Conservation (phyloP, 768 basidiomycete species). For the Leccinum obscurum region DNA sequence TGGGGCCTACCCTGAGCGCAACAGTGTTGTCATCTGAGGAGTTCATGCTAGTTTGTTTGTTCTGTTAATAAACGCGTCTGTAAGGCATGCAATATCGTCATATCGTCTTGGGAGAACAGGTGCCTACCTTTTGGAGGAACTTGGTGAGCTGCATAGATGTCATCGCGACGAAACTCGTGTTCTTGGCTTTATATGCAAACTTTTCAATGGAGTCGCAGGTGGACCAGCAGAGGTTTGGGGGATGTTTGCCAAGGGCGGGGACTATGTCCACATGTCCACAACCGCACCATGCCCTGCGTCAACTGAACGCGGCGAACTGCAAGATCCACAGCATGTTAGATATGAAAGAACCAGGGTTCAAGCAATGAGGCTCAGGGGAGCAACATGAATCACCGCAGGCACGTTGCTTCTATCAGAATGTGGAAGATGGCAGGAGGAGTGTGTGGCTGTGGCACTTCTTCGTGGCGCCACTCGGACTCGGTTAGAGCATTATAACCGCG, state of each 20-base stretch:
- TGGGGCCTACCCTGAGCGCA: constrained; percentile 7
- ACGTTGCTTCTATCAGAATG: constrained; percentile 7
- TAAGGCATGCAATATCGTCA: constrained; percentile 4
- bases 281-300: constrained; percentile 4
- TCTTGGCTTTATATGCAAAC: constrained; percentile 15
- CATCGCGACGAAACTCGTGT: constrained; percentile 1
- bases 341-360: background rate
- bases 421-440: too few species aligned
- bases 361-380: constrained; percentile 14
- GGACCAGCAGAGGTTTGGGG: background rate
- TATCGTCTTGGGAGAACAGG: background rate
- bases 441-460: background rate
- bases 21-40: background rate
- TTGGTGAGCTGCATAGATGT: background rate
- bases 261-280: background rate
- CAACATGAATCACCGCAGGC: constrained; percentile 1
- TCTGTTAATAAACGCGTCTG: background rate
- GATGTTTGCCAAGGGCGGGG: constrained; percentile 6
- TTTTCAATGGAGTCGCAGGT: background rate
- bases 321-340: constrained; percentile 8
- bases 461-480: too few species aligned
- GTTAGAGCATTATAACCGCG: too few species aligned
- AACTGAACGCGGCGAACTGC: constrained; percentile 20
- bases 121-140: constrained; percentile 14
- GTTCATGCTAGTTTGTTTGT: background rate